A percentile compares a stretch with the other conserved stretches of the same genome.
Conservation (phyloP, 2,329 filamentous ascomycete species). For the Trichocomaceae sp. region DNA sequence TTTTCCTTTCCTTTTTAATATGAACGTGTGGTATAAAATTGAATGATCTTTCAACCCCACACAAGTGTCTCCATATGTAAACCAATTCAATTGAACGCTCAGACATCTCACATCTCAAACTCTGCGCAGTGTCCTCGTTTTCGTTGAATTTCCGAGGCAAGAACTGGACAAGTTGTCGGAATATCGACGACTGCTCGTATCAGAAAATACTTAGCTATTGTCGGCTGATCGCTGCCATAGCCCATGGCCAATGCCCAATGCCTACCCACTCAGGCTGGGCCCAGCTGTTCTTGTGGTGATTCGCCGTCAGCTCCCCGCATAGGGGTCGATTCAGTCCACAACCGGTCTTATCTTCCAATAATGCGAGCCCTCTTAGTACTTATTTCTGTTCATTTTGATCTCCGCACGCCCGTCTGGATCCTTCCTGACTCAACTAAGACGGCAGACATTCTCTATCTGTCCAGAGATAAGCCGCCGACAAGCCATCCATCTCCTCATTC, state of each 20-base stretch:
- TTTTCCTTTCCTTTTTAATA: no score
- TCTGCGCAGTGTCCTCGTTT: background rate
- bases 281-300: slow-evolving; percentile 6
- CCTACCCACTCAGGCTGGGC: background rate
- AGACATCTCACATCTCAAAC: background rate
- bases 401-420: slow-evolving; percentile 9
- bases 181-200: background rate
- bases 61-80: no score
- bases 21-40: background rate
- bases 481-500: slow-evolving; percentile 1
- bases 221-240: slow-evolving; percentile 5
- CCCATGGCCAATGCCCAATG: slow-evolving; percentile 10
- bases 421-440: slow-evolving; percentile 7
- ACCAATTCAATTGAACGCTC: background rate
- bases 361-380: background rate
- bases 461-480: slow-evolving; percentile 4
- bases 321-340: background rate
- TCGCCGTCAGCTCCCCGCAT: slow-evolving; percentile 6
- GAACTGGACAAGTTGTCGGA: no score
- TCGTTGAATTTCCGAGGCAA: background rate
- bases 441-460: background rate
- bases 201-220: background rate
- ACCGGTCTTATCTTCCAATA: slow-evolving; percentile 9
- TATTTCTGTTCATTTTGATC: slow-evolving; percentile 5
- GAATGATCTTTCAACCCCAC: no score